phyloP scores from a whole-genome alignment of 2,329 filamentous ascomycete genomes.

The Penicillium sp. region DNA sequence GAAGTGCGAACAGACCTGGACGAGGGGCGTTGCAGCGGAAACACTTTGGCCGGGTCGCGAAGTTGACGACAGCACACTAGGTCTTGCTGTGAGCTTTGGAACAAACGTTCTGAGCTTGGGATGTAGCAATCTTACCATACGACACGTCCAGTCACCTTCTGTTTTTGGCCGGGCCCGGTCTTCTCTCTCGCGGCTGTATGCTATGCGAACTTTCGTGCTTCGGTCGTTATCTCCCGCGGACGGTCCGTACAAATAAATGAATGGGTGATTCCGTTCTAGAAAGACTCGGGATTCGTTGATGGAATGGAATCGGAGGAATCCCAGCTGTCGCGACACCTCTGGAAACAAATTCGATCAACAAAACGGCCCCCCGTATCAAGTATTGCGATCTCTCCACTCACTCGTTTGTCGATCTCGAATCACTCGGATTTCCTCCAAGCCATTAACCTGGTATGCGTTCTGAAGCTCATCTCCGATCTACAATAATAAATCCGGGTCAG shows the following conservation, averaged over 20 bases:
- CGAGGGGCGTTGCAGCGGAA: constrained; percentile 64
- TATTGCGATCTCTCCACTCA: constrained; percentile 37
- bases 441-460: constrained; percentile 57
- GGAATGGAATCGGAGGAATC: constrained; percentile 61
- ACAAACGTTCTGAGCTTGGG: background rate
- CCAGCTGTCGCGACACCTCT: constrained; percentile 63
- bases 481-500: constrained; percentile 43
- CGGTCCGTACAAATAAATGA: constrained; percentile 57
- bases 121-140: constrained; percentile 47
- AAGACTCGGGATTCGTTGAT: constrained; percentile 59
- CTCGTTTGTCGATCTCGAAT: constrained; percentile 65
- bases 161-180: constrained; percentile 55
- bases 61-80: constrained; percentile 64
- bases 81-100: background rate
- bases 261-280: constrained; percentile 59
- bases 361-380: background rate
- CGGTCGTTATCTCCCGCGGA: constrained; percentile 47
- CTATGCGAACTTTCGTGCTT: constrained; percentile 56
- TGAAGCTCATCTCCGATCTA: constrained; percentile 64
- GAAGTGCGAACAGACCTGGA: constrained; percentile 52
- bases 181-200: constrained; percentile 60
- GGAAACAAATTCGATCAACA: constrained; percentile 1
- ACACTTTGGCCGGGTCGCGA: constrained; percentile 61
- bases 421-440: constrained; percentile 62
- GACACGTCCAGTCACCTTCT: constrained; percentile 64